A percentile compares a stretch with the other conserved stretches of the same genome.
phyloP scores from a whole-genome alignment of 2,329 filamentous ascomycete genomes.

The Byssochlamys sp. region DNA sequence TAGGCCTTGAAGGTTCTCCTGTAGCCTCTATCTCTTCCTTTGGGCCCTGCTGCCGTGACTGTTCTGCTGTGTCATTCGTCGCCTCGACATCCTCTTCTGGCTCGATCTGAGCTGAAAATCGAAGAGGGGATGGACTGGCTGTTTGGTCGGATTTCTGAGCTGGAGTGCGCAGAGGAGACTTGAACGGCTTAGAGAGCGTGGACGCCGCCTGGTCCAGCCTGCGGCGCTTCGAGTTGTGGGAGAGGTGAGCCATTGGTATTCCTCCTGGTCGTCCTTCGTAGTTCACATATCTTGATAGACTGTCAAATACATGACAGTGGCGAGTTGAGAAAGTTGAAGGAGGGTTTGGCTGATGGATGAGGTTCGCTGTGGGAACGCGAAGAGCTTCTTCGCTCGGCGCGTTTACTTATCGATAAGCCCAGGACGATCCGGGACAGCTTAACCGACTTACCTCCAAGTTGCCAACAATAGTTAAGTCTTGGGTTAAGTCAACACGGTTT shows the following conservation, averaged over 20 bases:
- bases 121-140: neutral
- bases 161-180: constrained; percentile 54
- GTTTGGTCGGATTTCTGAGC: constrained; percentile 5
- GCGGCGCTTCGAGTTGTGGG: constrained; percentile 49
- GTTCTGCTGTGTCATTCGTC: neutral
- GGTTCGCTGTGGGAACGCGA: neutral
- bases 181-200: constrained; percentile 61
- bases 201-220: constrained; percentile 49
- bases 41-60: constrained; percentile 3
- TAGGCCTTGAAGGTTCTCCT: neutral
- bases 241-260: constrained; percentile 10
- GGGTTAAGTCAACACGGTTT: neutral
- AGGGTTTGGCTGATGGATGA: neutral
- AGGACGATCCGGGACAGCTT: constrained; percentile 4
- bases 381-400: neutral
- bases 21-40: neutral
- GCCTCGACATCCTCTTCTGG: neutral
- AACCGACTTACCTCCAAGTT: neutral
- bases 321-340: neutral
- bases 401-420: constrained; percentile 11
- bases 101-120: neutral
- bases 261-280: neutral
- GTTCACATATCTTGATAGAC: neutral
- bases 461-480: neutral
- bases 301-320: neutral